Evolutionary conservation across 306 rosid species (phyloP).

Genomic region (Fragaria vesca): DNA sequence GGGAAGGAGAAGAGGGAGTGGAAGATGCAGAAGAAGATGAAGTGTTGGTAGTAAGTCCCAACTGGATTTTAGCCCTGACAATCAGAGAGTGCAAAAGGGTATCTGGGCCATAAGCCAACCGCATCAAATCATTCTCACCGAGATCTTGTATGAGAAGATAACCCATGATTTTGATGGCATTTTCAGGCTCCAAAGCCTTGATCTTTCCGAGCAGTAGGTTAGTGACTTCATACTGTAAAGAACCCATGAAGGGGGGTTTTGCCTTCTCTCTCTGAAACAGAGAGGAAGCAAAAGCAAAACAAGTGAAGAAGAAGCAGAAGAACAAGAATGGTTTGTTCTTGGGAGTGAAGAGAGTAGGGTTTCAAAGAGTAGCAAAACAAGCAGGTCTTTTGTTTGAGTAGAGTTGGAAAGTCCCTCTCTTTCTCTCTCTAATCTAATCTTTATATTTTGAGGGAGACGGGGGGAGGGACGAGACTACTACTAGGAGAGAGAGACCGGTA

Average conservation of each 20-base stretch:
- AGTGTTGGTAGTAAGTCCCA: constrained; percentile 40
- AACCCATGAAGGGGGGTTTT: constrained; percentile 41
- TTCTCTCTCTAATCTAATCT: constrained; percentile 54
- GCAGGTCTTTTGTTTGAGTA: constrained; percentile 11
- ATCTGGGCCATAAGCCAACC: constrained; percentile 55
- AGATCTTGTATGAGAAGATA: constrained; percentile 60
- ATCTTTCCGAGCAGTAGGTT: constrained; percentile 52
- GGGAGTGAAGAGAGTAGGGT: constrained; percentile 8
- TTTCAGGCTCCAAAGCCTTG: constrained; percentile 66
- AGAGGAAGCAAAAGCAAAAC: not conserved
- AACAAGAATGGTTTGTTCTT: not conserved
- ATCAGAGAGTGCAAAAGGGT: constrained; percentile 44
- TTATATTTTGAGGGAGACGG: constrained; percentile 24
- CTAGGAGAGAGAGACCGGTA: constrained; percentile 24
- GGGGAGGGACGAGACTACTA: not conserved
- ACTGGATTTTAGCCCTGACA: constrained; percentile 49
- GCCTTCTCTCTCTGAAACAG: not conserved
- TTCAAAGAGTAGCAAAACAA: constrained; percentile 1
- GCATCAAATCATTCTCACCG: constrained; percentile 54
- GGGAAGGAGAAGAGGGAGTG: constrained; percentile 48
- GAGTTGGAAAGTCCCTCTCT: constrained; percentile 14
- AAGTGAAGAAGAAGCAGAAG: not conserved
- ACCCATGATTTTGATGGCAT: constrained; percentile 82
- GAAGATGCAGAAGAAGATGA: constrained; percentile 42
- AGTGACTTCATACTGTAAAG: constrained; percentile 53